These are phyloP conservation scores for Nicotiana paniculata DNA, from an alignment of 257 asterid species.

Conservation along the genomic window DNA sequence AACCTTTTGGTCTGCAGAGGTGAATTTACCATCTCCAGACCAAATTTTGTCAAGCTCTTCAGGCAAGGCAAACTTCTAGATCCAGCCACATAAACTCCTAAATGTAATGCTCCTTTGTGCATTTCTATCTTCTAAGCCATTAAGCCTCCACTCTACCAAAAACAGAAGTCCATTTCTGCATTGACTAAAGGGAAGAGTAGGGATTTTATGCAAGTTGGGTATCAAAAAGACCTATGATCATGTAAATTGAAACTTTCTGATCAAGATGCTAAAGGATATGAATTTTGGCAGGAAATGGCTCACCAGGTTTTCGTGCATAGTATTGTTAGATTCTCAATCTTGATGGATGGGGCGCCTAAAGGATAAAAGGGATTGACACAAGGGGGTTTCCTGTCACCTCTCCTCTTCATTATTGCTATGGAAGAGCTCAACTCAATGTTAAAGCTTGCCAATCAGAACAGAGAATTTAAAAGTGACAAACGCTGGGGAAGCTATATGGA, in stretches of 20 bases:
- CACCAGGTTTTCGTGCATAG: background rate
- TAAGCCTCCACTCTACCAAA: background rate
- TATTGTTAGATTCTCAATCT: background rate
- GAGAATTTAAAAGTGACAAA: background rate
- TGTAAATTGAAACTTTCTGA: background rate
- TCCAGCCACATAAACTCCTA: background rate
- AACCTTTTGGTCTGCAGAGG: background rate
- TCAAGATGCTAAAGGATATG: background rate
- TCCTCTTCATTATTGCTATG: background rate
- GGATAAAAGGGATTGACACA: background rate
- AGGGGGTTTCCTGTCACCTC: background rate
- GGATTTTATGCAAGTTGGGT: background rate
- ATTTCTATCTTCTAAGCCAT: background rate
- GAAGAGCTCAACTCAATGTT: background rate
- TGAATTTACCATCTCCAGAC: background rate
- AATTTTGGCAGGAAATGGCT: background rate
- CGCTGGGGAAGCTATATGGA: background rate
- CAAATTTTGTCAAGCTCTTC: background rate
- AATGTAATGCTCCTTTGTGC: background rate
- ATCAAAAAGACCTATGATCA: background rate
- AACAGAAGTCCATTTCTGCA: slow-evolving; percentile 1
- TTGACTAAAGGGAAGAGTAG: no score
- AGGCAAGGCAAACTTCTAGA: background rate
- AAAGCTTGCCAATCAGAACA: background rate
- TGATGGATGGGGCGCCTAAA: background rate